Evolutionary conservation across 2,329 filamentous ascomycete genomes (phyloP).

Genomic region (Fusarium scirpi): DNA sequence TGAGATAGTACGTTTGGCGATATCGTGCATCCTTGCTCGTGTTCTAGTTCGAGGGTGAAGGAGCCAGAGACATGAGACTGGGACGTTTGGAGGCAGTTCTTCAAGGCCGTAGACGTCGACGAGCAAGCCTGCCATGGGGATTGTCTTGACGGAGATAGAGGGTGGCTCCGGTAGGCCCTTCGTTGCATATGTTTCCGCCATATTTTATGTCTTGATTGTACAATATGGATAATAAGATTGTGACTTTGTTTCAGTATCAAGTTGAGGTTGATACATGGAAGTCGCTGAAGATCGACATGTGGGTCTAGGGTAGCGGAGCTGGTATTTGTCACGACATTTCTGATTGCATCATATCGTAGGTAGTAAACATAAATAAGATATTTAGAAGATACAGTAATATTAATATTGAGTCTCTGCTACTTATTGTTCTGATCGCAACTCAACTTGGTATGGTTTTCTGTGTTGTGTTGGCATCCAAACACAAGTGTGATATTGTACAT

Average conservation of each 20-base stretch:
- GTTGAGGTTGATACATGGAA: neutral
- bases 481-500: no score
- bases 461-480: no score
- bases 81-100: conserved; percentile 70
- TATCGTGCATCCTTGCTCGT: conserved; percentile 78
- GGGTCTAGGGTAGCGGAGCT: conserved; percentile 37
- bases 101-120: conserved; percentile 84
- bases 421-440: fast-evolving
- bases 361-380: neutral
- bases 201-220: neutral
- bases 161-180: conserved; percentile 56
- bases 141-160: conserved; percentile 71
- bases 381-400: fast-evolving
- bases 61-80: conserved; percentile 88
- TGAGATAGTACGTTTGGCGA: conserved; percentile 76
- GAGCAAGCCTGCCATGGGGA: conserved; percentile 81
- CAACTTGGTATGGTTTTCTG: neutral
- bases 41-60: conserved; percentile 82
- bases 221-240: neutral
- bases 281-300: conserved; percentile 8
- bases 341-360: neutral
- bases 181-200: conserved; percentile 50
- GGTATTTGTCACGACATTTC: conserved; percentile 2
- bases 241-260: neutral
- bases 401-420: neutral